Percentiles rank a stretch among this genome's conserved stretches.
Evolutionary conservation across 2,329 filamentous ascomycete species (phyloP).

Genomic region (Leptosphaerulina australis): DNA sequence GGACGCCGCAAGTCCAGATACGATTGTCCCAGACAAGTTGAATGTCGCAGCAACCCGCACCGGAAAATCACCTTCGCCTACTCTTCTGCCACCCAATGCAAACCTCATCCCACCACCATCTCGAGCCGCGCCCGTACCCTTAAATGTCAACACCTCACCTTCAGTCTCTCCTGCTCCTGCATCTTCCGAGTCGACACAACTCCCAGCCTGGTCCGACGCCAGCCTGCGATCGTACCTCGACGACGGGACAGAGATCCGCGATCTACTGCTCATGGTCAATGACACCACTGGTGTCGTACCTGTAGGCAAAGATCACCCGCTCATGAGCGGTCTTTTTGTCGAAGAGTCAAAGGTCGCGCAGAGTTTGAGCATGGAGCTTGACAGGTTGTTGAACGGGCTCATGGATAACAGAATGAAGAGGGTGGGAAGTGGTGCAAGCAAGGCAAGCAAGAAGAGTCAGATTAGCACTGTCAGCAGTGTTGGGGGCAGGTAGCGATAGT

Average conservation of each 20-base stretch:
- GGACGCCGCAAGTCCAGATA: conserved; percentile 39
- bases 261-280: conserved; percentile 89
- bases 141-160: conserved; percentile 21
- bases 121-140: conserved; percentile 48
- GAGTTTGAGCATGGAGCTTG: conserved; percentile 87
- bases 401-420: conserved; percentile 57
- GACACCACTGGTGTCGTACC: conserved; percentile 85
- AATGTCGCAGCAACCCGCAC: conserved; percentile 26
- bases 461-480: conserved; percentile 4
- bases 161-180: conserved; percentile 36
- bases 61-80: conserved; percentile 31
- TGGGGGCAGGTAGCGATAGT: not conserved
- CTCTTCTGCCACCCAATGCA: conserved; percentile 27
- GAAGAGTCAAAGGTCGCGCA: conserved; percentile 85
- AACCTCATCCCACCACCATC: conserved; percentile 32
- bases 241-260: conserved; percentile 83
- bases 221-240: conserved; percentile 89
- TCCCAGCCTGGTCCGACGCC: conserved; percentile 82
- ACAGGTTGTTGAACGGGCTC: conserved; percentile 85
- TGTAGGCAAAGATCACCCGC: conserved; percentile 81
- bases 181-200: conserved; percentile 56
- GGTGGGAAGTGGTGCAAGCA: conserved; percentile 7
- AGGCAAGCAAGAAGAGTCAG: conserved; percentile 9
- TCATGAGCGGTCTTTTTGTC: conserved; percentile 79
- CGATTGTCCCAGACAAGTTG: conserved; percentile 34